Evolutionary conservation across 257 asterid genomes (phyloP).

Genomic region (Leonotis leonurus): DNA sequence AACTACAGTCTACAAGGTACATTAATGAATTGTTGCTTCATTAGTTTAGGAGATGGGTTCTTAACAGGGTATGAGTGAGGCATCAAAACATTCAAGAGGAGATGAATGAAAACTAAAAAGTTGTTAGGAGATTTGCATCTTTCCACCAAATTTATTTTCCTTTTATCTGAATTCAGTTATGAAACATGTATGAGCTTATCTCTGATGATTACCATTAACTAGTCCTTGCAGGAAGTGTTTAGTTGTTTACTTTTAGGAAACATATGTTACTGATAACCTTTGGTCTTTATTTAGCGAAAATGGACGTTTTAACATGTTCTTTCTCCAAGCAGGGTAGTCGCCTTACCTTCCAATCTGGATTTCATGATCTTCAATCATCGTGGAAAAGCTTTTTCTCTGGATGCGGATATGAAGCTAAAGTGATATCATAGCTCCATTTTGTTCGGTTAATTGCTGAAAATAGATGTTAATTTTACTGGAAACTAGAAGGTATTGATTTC

Average conservation of each 20-base stretch:
- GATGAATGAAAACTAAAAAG: too few species aligned
- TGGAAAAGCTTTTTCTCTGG: slow-evolving; percentile 68
- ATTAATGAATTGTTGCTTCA: not conserved
- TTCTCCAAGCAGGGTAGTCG: slow-evolving; percentile 60
- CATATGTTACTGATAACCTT: not conserved
- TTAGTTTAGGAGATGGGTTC: not conserved
- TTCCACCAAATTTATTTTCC: not conserved
- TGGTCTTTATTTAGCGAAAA: not conserved
- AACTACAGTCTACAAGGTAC: not conserved
- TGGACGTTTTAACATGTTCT: not conserved
- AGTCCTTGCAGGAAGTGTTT: not conserved
- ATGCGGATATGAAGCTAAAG: slow-evolving; percentile 48
- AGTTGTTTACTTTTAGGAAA: too few species aligned
- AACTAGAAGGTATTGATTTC: not conserved
- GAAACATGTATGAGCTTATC: not conserved
- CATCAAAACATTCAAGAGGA: too few species aligned
- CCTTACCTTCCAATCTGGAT: slow-evolving; percentile 77
- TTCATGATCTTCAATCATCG: slow-evolving; percentile 96
- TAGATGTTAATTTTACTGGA: not conserved
- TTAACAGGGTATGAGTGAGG: not conserved
- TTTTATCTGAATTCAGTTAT: not conserved
- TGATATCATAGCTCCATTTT: slow-evolving; percentile 11
- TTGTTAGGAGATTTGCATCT: not conserved
- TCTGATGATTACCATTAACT: not conserved
- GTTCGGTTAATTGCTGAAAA: slow-evolving; percentile 1